Evolutionary conservation across 1,284 basidiomycete genomes (phyloP), one percentile per base, ranked within the genome.

Genomic region (Cutaneotrichosporon cyanovorans): DNA sequence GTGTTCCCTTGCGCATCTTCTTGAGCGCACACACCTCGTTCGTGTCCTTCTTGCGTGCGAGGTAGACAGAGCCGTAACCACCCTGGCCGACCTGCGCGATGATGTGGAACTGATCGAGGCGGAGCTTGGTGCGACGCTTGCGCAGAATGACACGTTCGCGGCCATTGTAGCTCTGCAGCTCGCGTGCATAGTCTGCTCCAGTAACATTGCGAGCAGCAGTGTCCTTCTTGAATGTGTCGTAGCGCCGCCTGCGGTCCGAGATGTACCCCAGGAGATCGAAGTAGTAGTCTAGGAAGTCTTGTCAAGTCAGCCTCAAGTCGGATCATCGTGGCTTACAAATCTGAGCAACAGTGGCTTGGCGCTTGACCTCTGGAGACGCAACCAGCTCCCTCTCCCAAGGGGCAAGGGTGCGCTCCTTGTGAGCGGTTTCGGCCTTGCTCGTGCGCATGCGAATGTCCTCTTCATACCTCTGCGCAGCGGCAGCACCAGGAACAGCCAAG

Each of bases 11-110:
- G 58, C 77, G 79, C 91, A 96, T 92, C 76, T 89, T 92, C 77
- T 96, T 96, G 47, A 96, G 73, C 2, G 92, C 91, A 56, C 91
- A 95, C 7, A 96, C 85, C 68, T 96, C 89, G 32, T 87, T 85
- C 0, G 90, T 86, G 58, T 95, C 90, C 56, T 65, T 85, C 68
- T 93, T 93, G 38, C 91, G 76, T 4, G 92, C 91, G 35, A 96
- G 76, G 66, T 85, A 96, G 23, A 96, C 91, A 56, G 95, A 91
- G 9, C 92, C 92, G 71, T 95, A 96, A 2, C 91, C 91, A 18
- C 91, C 92, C 73, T 96, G 92, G 2, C 92, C 91, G 41, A 96
- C 88, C 60, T 96, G 92, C 1, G 89, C 88, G 58, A 96, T 91
- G 68, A 95, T 93, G 62, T 92, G 70, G 69, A 93, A 95, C 65